Evolutionary conservation across 306 rosid species (phyloP).

Genomic region (Inga laurina): DNA sequence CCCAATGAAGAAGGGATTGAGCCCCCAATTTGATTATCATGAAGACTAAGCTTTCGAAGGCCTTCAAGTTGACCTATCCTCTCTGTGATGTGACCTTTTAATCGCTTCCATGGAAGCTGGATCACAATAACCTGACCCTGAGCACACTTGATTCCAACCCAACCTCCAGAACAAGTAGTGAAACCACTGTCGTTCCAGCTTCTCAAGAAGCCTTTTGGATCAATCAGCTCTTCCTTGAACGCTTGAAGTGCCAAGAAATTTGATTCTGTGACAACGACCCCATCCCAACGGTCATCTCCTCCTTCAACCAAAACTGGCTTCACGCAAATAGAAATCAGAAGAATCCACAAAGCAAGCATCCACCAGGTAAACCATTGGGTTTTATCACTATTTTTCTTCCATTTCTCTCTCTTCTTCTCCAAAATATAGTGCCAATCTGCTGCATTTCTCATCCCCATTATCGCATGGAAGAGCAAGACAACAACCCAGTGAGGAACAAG

Average conservation of each 20-base stretch:
- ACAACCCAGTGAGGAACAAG: neutral
- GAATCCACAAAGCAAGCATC: neutral
- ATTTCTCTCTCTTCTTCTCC: neutral
- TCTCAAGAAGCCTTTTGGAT: neutral
- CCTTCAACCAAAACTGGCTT: neutral
- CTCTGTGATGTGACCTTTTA: neutral
- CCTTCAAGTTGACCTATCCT: constrained; percentile 2
- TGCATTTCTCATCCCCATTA: neutral
- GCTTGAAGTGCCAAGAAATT: constrained; percentile 1
- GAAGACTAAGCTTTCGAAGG: constrained; percentile 2
- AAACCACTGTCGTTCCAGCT: constrained; percentile 1
- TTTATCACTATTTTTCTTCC: neutral
- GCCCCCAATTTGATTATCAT: constrained; percentile 7
- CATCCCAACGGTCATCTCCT: constrained; percentile 5
- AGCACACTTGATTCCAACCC: constrained; percentile 9
- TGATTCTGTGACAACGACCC: constrained; percentile 1
- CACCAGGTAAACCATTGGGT: neutral
- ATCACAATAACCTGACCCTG: constrained; percentile 6
- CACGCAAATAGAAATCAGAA: neutral
- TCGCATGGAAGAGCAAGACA: neutral
- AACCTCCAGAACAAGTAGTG: neutral
- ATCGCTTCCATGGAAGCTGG: constrained; percentile 7
- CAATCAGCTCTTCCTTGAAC: constrained; percentile 1
- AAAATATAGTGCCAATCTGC: neutral
- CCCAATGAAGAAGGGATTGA: constrained; percentile 4